These are phyloP conservation scores for Tolypocladium endophyticum DNA, from an alignment of 2,329 filamentous ascomycete genomes.

Conservation along the genomic window DNA sequence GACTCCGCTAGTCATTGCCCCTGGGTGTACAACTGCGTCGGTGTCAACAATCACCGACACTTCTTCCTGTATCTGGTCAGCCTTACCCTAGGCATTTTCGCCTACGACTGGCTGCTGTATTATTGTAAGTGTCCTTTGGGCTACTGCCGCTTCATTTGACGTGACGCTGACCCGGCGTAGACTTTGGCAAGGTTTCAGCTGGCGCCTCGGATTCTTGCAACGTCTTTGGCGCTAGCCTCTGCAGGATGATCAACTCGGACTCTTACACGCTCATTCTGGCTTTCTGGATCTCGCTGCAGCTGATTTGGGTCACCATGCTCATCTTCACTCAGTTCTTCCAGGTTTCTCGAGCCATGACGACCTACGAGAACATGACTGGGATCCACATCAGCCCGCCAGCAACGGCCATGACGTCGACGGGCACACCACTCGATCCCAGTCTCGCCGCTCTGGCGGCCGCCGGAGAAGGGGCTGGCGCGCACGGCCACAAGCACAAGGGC, in stretches of 20 bases:
- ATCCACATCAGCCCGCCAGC: constrained; percentile 51
- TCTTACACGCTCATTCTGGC: constrained; percentile 72
- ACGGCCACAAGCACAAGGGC: constrained; percentile 43
- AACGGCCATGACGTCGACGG: constrained; percentile 69
- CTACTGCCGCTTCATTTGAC: not conserved
- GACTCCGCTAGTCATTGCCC: constrained; percentile 65
- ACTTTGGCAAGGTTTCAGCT: constrained; percentile 50
- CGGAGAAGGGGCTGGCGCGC: constrained; percentile 28
- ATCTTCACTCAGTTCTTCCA: constrained; percentile 89
- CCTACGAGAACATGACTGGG: constrained; percentile 91
- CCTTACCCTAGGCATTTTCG: constrained; percentile 63
- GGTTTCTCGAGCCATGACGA: constrained; percentile 85
- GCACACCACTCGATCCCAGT: constrained; percentile 59
- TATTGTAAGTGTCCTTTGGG: constrained; percentile 43
- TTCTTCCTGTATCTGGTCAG: constrained; percentile 84
- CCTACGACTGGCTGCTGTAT: constrained; percentile 62
- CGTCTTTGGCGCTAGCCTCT: constrained; percentile 64
- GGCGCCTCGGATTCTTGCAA: constrained; percentile 53
- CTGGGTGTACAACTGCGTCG: constrained; percentile 95
- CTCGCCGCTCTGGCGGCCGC: constrained; percentile 41
- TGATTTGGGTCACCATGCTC: constrained; percentile 96
- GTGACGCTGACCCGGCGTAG: constrained; percentile 22
- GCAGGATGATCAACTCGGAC: constrained; percentile 68
- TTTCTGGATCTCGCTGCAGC: constrained; percentile 72
- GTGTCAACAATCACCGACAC: constrained; percentile 89